These are phyloP conservation scores for Melastoma candidum DNA, from an alignment of 441 rosid species.

Conservation along the genomic window DNA sequence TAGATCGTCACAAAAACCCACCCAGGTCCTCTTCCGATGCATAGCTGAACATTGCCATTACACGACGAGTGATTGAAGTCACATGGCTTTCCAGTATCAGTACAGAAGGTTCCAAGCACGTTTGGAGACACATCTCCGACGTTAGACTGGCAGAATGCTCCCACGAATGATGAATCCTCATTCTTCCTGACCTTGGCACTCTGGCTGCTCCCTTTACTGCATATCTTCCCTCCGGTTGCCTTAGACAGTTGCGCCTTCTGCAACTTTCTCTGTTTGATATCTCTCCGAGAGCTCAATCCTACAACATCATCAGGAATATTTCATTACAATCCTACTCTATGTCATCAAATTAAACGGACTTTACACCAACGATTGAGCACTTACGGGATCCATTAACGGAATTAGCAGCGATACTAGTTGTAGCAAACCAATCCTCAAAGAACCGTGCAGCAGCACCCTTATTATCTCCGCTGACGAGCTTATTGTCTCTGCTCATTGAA, in stretches of 20 bases:
- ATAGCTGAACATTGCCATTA: slow-evolving; percentile 38
- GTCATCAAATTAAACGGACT: too few relatives aligned
- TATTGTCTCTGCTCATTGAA: slow-evolving; percentile 52
- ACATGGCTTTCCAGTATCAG: slow-evolving; percentile 34
- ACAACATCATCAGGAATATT: too few relatives aligned
- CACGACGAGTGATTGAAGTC: slow-evolving; percentile 56
- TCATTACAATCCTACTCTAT: too few relatives aligned
- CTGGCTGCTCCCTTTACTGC: slow-evolving; percentile 34
- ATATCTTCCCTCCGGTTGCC: slow-evolving; percentile 39
- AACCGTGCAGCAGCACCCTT: slow-evolving; percentile 60
- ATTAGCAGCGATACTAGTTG: neutral
- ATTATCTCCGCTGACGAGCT: slow-evolving; percentile 53
- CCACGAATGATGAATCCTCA: slow-evolving; percentile 32
- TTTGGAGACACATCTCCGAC: slow-evolving; percentile 53
- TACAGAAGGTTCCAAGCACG: slow-evolving; percentile 51
- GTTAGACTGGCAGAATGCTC: slow-evolving; percentile 52
- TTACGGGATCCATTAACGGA: neutral
- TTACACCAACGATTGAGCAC: neutral
- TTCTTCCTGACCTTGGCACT: slow-evolving; percentile 44
- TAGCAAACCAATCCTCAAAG: slow-evolving; percentile 36
- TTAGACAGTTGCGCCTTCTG: slow-evolving; percentile 24
- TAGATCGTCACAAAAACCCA: slow-evolving; percentile 5
- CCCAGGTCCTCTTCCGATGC: slow-evolving; percentile 61
- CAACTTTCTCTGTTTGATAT: slow-evolving; percentile 8
- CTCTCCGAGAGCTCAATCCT: too few relatives aligned